These are phyloP conservation scores for Elongisporangium anandrum DNA, from an alignment of 352 stramenopile genomes.

Conservation along the genomic window DNA sequence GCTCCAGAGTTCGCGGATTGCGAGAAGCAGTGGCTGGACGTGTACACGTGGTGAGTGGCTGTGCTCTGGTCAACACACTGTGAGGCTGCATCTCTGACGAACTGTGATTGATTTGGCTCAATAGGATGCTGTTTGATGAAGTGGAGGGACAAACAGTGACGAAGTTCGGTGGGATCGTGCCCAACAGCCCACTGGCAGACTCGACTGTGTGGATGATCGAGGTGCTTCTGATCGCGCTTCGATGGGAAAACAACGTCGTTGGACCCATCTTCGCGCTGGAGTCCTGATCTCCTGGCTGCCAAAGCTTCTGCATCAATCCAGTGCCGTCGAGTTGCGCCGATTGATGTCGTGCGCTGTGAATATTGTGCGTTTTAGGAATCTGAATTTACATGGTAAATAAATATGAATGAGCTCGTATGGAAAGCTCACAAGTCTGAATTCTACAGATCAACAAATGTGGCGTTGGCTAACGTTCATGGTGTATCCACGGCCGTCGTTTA, in stretches of 20 bases:
- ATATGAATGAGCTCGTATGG: too few species aligned
- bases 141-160: conserved; percentile 13
- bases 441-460: too few species aligned
- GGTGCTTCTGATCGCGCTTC: conserved; percentile 1
- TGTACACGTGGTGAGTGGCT: conserved; percentile 17
- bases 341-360: too few species aligned
- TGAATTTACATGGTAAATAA: too few species aligned
- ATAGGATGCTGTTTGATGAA: conserved; percentile 17
- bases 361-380: too few species aligned
- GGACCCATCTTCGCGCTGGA: conserved; percentile 15
- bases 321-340: too few species aligned
- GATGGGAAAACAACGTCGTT: not conserved
- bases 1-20: conserved; percentile 11
- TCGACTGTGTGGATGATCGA: conserved; percentile 1
- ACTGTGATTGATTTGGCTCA: not conserved
- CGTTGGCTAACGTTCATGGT: too few species aligned
- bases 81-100: too few species aligned
- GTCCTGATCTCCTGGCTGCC: conserved; percentile 2
- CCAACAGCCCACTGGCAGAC: conserved; percentile 8
- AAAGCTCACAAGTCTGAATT: too few species aligned
- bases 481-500: too few species aligned
- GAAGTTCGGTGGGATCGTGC: conserved; percentile 16
- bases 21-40: conserved; percentile 25
- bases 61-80: not conserved
- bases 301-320: too few species aligned